phyloP scores from a whole-genome alignment of 495 filamentous ascomycete genomes.

The Hypoxylon subgilvum region DNA sequence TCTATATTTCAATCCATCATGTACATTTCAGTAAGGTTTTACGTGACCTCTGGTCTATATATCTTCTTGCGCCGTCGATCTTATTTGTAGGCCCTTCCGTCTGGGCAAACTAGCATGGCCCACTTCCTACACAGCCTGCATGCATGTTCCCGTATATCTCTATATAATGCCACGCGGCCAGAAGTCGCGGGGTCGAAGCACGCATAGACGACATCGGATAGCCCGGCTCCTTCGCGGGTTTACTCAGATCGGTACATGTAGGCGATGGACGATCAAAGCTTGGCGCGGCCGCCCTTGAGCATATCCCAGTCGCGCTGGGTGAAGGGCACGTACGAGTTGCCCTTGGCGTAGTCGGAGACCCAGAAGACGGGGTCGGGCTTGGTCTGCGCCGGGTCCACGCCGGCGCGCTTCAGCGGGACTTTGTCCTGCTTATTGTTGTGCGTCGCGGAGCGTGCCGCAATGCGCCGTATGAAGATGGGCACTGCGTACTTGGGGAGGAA shows the following conservation, averaged over 20 bases:
- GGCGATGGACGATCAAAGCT: constrained; percentile 46
- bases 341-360: constrained; percentile 58
- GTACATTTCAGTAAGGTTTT: neutral
- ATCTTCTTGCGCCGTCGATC: neutral
- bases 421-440: constrained; percentile 91
- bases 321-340: constrained; percentile 62
- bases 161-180: too few species aligned
- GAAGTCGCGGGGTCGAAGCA: too few species aligned
- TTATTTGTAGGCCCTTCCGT: neutral
- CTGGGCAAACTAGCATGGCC: neutral
- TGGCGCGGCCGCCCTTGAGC: constrained; percentile 57
- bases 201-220: too few species aligned
- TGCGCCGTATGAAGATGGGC: constrained; percentile 73
- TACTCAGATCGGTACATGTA: neutral
- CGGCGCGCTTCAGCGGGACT: constrained; percentile 71
- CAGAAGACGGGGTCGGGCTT: constrained; percentile 61
- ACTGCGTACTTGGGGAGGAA: constrained; percentile 77
- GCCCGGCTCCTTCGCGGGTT: too few species aligned
- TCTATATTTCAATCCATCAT: neutral
- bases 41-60: neutral
- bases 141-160: neutral
- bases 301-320: constrained; percentile 62
- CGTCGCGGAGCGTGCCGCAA: constrained; percentile 64
- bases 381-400: constrained; percentile 68
- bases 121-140: neutral